Conservation (phyloP, 2,329 filamentous ascomycete species). For the Botryosphaeria dothidea region DNA sequence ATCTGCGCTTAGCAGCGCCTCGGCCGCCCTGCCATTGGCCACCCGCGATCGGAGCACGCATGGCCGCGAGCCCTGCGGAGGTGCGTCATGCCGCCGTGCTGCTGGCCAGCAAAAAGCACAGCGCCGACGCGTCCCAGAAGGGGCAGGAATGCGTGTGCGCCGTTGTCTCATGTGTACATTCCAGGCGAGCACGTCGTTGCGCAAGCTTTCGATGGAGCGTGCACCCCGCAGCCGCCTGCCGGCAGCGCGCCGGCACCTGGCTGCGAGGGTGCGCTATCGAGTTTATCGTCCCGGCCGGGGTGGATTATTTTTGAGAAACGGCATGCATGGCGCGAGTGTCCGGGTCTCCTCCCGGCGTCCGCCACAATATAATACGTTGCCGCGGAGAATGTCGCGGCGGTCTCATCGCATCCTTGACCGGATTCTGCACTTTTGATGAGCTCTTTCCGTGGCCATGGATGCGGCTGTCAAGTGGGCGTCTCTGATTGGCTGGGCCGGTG, state of each 20-base stretch:
- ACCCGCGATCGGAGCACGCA: neutral
- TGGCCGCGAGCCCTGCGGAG: conserved; percentile 12
- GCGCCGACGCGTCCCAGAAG: neutral
- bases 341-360: neutral
- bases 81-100: neutral
- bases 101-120: neutral
- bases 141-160: neutral
- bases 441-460: neutral
- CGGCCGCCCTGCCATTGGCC: conserved; percentile 7
- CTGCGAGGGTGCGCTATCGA: conserved; percentile 10
- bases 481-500: conserved; percentile 6
- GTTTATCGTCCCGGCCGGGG: neutral
- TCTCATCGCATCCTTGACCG: too few relatives aligned
- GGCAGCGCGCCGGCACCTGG: neutral
- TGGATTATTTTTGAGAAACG: neutral
- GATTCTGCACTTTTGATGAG: neutral
- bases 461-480: neutral
- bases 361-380: neutral
- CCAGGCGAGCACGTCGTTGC: conserved; percentile 1
- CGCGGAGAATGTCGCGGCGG: too few relatives aligned
- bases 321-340: neutral
- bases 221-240: conserved; percentile 2
- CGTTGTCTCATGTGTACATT: neutral
- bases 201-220: neutral
- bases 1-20: conserved; percentile 9